These are phyloP conservation scores for Podospora fimiseda DNA, from an alignment of 495 filamentous ascomycete genomes.

Conservation along the genomic window DNA sequence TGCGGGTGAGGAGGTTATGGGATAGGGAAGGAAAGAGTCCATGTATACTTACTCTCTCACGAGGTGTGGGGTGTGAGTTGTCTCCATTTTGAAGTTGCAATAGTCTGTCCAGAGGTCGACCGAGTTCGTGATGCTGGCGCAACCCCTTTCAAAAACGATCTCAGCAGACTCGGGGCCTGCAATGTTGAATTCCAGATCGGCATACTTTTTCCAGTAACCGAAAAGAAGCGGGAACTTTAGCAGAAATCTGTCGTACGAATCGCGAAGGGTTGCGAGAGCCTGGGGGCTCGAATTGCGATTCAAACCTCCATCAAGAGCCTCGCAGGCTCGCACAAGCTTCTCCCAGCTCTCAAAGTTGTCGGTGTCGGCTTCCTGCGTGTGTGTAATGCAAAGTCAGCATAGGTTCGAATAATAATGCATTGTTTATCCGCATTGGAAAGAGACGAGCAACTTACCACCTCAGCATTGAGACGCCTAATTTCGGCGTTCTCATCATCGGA, in stretches of 20 bases:
- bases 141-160: constrained; percentile 95
- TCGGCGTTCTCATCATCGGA: constrained; percentile 82
- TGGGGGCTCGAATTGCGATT: constrained; percentile 95
- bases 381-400: constrained; percentile 7
- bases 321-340: constrained; percentile 75
- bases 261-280: constrained; percentile 76
- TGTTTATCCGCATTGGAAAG: not conserved
- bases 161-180: constrained; percentile 95
- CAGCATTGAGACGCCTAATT: constrained; percentile 67
- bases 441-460: constrained; percentile 57
- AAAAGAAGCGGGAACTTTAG: constrained; percentile 94
- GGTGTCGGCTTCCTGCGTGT: constrained; percentile 59
- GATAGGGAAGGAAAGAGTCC: constrained; percentile 62
- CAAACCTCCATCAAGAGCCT: constrained; percentile 83
- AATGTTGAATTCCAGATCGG: constrained; percentile 93
- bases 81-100: constrained; percentile 95
- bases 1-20: constrained; percentile 45
- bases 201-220: constrained; percentile 99
- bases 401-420: not conserved
- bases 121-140: constrained; percentile 86
- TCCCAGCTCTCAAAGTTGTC: constrained; percentile 97
- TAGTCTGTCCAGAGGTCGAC: constrained; percentile 97
- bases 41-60: constrained; percentile 97
- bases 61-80: constrained; percentile 85
- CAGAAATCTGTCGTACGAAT: constrained; percentile 86